These are phyloP conservation scores for Kodamaea alishanica DNA, from an alignment of 1,139 yeast species.

Conservation along the genomic window DNA sequence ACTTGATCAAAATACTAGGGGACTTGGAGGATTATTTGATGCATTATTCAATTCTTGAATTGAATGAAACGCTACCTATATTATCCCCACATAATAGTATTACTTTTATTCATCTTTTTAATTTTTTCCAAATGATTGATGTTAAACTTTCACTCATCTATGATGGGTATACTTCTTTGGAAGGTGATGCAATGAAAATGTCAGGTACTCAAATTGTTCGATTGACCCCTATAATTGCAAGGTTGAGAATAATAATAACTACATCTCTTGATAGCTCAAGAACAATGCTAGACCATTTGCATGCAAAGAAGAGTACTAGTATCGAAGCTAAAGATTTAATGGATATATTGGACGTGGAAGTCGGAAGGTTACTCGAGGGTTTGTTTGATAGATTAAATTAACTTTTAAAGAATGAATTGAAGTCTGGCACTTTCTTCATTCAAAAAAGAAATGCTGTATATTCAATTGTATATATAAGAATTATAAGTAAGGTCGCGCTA, in stretches of 20 bases:
- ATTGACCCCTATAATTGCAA: slow-evolving; percentile 41
- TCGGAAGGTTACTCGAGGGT: slow-evolving; percentile 40
- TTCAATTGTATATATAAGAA: no score
- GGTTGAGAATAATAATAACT: slow-evolving; percentile 34
- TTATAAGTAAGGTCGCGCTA: no score
- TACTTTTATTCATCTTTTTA: slow-evolving; percentile 29
- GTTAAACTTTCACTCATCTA: slow-evolving; percentile 38
- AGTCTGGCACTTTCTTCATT: no score
- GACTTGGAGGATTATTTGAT: slow-evolving; percentile 61
- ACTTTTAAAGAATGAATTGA: not conserved
- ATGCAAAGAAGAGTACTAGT: slow-evolving; percentile 1
- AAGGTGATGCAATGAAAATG: slow-evolving; percentile 6
- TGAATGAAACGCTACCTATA: slow-evolving; percentile 8
- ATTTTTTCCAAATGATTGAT: slow-evolving; percentile 42
- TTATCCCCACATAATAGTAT: slow-evolving; percentile 11
- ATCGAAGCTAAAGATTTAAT: slow-evolving; percentile 15
- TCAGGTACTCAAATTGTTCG: slow-evolving; percentile 44
- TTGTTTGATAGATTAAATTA: slow-evolving; percentile 25
- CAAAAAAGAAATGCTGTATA: no score
- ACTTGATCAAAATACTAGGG: slow-evolving; percentile 58
- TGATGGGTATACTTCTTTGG: slow-evolving; percentile 29
- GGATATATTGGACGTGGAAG: slow-evolving; percentile 32
- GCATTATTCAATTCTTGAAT: slow-evolving; percentile 30
- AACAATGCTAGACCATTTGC: slow-evolving; percentile 3
- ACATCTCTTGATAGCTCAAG: slow-evolving; percentile 13